Conservation (phyloP, 2,329 filamentous ascomycete genomes). For the Taxawa tesnikishii region DNA sequence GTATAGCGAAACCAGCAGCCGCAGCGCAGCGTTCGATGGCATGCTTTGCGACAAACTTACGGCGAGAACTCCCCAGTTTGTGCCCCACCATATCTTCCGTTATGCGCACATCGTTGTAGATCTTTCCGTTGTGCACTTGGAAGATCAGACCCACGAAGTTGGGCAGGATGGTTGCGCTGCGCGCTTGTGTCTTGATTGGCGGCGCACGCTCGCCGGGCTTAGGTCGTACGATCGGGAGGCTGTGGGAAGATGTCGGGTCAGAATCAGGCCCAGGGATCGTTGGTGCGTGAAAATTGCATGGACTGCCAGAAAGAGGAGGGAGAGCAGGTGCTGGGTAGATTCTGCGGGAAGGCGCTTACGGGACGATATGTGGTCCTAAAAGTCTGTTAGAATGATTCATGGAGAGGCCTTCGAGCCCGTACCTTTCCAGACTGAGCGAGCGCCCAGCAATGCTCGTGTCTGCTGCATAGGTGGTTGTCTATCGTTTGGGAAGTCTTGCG, state of each 20-base stretch:
- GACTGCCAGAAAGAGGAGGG: neutral
- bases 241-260: conserved; percentile 21
- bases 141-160: conserved; percentile 87
- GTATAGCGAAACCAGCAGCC: too few species aligned
- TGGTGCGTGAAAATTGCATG: conserved; percentile 1
- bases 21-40: too few species aligned
- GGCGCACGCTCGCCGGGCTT: conserved; percentile 50
- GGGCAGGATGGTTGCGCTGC: conserved; percentile 78
- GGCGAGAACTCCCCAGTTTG: conserved; percentile 86
- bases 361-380: conserved; percentile 56
- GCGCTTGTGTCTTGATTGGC: conserved; percentile 76
- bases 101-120: conserved; percentile 68
- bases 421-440: conserved; percentile 87
- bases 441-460: conserved; percentile 43
- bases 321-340: too few species aligned
- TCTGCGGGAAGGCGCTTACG: conserved; percentile 38
- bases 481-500: too few species aligned
- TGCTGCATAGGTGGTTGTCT: too few species aligned
- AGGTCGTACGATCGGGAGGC: conserved; percentile 50
- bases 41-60: too few species aligned
- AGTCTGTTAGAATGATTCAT: neutral
- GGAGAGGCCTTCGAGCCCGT: conserved; percentile 15
- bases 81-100: conserved; percentile 95
- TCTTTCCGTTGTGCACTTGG: conserved; percentile 84
- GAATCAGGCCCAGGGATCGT: neutral